These are phyloP conservation scores for Cornus controversa DNA, from an alignment of 148 eudicot species.

Conservation along the genomic window DNA sequence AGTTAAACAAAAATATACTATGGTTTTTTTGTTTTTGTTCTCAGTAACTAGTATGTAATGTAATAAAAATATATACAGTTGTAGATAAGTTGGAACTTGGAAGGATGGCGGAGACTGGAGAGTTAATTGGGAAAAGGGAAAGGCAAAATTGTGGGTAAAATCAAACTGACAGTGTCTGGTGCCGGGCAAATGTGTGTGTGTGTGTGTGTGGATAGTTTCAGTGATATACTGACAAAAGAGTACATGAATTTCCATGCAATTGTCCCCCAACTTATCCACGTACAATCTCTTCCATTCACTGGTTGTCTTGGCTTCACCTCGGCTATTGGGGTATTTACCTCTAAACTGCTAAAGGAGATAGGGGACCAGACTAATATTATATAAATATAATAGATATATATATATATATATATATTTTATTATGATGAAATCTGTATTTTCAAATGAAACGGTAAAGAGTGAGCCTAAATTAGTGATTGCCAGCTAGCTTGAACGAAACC, in stretches of 20 bases:
- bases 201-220: background rate
- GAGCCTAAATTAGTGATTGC: constrained; percentile 38
- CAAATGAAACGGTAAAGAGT: constrained; percentile 11
- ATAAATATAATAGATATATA: too few relatives aligned
- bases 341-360: background rate
- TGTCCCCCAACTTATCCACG: constrained; percentile 4
- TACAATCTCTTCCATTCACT: background rate
- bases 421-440: background rate
- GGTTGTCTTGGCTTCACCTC: background rate
- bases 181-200: background rate
- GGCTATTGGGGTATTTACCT: too few relatives aligned
- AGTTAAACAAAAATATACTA: too few relatives aligned
- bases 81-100: too few relatives aligned
- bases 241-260: constrained; percentile 17
- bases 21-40: too few relatives aligned
- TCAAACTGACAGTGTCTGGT: constrained; percentile 19
- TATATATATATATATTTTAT: too few relatives aligned
- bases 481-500: constrained; percentile 41
- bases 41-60: too few relatives aligned
- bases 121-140: constrained; percentile 1
- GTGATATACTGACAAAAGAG: constrained; percentile 16
- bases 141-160: constrained; percentile 18
- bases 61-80: too few relatives aligned
- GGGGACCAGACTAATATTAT: background rate
- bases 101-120: background rate